Evolutionary conservation across 2,329 filamentous ascomycete species (phyloP).

Genomic region (Samsoniella hepiali): DNA sequence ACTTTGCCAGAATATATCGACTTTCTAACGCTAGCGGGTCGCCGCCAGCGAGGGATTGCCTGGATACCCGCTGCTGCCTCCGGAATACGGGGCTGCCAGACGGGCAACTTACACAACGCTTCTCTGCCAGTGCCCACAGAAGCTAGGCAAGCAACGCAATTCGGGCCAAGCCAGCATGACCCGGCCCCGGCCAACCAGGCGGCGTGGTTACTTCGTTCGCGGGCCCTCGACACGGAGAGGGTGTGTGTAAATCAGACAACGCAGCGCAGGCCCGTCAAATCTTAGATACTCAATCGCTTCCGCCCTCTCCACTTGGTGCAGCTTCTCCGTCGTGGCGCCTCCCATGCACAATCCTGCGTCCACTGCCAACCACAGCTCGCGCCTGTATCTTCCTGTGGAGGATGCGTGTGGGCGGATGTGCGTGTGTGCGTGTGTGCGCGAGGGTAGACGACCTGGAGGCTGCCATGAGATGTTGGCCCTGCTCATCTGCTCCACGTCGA

Average conservation of each 20-base stretch:
- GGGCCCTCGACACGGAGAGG: background rate
- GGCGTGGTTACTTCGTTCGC: background rate
- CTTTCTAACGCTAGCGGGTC: background rate
- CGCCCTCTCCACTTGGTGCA: constrained; percentile 9
- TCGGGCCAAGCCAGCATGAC: background rate
- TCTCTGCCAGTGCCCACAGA: background rate
- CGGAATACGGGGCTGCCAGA: background rate
- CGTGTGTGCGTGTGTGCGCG: constrained; percentile 12
- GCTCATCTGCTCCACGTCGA: constrained; percentile 18
- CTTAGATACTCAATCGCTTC: constrained; percentile 14
- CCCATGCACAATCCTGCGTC: constrained; percentile 11
- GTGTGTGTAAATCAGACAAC: background rate
- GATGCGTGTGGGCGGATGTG: constrained; percentile 13
- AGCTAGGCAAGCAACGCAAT: background rate
- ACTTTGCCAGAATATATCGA: background rate
- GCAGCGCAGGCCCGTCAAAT: constrained; percentile 4
- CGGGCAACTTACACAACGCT: background rate
- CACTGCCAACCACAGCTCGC: constrained; percentile 7
- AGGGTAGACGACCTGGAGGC: background rate
- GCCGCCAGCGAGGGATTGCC: background rate
- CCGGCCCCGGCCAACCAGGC: background rate
- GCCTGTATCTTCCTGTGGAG: constrained; percentile 6
- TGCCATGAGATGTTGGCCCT: constrained; percentile 1
- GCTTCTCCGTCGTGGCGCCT: constrained; percentile 9
- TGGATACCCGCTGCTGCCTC: constrained; percentile 3